Evolutionary conservation across 2,329 filamentous ascomycete genomes (phyloP), one percentile per base, ranked within the genome.

Genomic region (Cercospora zeina): DNA sequence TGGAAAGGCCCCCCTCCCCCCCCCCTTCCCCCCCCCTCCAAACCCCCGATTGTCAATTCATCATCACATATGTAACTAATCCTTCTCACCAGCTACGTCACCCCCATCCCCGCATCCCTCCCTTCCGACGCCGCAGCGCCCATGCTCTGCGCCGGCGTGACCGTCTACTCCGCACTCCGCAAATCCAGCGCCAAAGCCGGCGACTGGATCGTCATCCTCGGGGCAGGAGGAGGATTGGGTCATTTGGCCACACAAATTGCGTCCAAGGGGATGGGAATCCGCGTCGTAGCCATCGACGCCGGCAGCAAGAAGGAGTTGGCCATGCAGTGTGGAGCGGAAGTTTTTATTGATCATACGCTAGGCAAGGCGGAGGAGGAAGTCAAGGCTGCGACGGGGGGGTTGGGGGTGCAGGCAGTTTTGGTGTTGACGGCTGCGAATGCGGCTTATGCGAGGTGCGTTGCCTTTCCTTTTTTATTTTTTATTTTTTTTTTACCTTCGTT

Each of bases 71-170:
- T n/a, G n/a, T n/a, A n/a, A n/a, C n/a, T n/a, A n/a, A n/a, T n/a
- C 36, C 36, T 3, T 30, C 6, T 31, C 16, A 16, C 39, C 9
- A 59, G 83, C 75, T 89, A 90, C 72, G 87, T 89, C 1, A 89
- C 87, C 0, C 86, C 86, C 1, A 89, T 90, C 67, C 87, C 87
- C 1, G 86, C 87, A 4, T 76, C 73, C 3, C 75, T 90, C 16
- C 74, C 80, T 45, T 85, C 83, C 9, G 86, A 83, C 55, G 79
- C 80, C 24, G 87, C 87, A 0, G 87, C 87, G 1, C 87, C 87
- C 0, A 81, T 89, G 77, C 81, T 89, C 57, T 89, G 87, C 73
- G 87, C 86, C 13, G 87, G 87, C 30, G 81, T 89, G 13, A 89
- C 87, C 1, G 83, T 85, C n/a, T 89, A 89, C 75, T 77, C 83